phyloP scores from a whole-genome alignment of 2,329 filamentous ascomycete species.

The Catunica adiposa region DNA sequence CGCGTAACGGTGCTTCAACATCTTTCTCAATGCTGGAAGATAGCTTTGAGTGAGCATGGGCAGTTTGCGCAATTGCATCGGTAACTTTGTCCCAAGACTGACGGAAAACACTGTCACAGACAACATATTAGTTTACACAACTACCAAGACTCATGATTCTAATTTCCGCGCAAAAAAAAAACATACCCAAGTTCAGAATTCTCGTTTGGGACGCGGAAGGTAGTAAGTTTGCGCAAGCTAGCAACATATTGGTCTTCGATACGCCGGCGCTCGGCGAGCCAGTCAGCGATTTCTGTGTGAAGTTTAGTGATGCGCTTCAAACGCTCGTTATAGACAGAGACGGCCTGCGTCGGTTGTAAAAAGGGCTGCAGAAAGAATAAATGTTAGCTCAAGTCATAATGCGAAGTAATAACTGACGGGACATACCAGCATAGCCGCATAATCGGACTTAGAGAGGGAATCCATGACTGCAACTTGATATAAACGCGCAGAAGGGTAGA shows the following conservation, averaged over 20 bases:
- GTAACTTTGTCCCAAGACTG: constrained; percentile 80
- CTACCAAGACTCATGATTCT: too few species aligned
- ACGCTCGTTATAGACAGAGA: constrained; percentile 67
- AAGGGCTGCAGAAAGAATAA: constrained; percentile 40
- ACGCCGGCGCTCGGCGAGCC: constrained; percentile 88
- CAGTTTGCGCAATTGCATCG: constrained; percentile 61
- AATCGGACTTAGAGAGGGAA: constrained; percentile 70
- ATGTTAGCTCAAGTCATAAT: background rate
- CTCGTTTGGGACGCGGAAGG: constrained; percentile 56
- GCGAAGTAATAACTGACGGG: background rate
- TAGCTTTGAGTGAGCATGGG: constrained; percentile 67
- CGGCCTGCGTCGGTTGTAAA: constrained; percentile 68
- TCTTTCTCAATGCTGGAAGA: constrained; percentile 72
- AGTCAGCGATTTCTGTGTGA: constrained; percentile 87
- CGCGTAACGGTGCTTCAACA: constrained; percentile 68
- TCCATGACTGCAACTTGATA: constrained; percentile 43
- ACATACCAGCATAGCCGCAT: constrained; percentile 85
- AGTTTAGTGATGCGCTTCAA: constrained; percentile 72
- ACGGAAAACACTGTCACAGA: constrained; percentile 57
- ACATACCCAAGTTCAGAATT: constrained; percentile 74
- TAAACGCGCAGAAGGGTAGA: background rate
- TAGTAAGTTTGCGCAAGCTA: constrained; percentile 63
- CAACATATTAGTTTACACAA: background rate
- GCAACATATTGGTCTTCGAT: constrained; percentile 82
- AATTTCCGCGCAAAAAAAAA: too few species aligned